phyloP scores from a whole-genome alignment of 805 yeast species.

The Limtongozyma cylindracea region DNA sequence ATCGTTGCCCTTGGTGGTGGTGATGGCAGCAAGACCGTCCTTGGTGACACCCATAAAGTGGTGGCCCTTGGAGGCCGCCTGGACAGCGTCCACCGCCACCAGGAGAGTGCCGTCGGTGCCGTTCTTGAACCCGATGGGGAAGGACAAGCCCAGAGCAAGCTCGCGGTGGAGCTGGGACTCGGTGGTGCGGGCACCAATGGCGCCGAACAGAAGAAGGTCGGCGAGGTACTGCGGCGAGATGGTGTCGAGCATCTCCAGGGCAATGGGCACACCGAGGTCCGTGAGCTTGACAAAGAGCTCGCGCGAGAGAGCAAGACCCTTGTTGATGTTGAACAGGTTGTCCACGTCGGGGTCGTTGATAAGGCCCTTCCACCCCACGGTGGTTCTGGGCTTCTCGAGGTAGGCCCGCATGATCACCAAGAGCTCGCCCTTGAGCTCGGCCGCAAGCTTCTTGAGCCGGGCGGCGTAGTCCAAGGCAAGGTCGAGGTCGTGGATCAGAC shows the following conservation, averaged over 20 bases:
- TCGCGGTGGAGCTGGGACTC: conserved; percentile 96
- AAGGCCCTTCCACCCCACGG: conserved; percentile 98
- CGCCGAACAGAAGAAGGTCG: conserved; percentile 87
- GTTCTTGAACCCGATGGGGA: conserved; percentile 96
- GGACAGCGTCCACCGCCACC: conserved; percentile 84
- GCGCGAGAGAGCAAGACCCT: conserved; percentile 77
- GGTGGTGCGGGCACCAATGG: conserved; percentile 97
- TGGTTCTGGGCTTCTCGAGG: conserved; percentile 93
- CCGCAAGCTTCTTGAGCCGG: conserved; percentile 29
- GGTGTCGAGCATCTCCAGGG: conserved; percentile 94
- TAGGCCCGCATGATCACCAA: conserved; percentile 92
- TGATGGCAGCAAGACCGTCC: conserved; percentile 91
- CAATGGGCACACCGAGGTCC: conserved; percentile 51
- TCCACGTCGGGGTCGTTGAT: conserved; percentile 95
- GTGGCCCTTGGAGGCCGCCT: conserved; percentile 82
- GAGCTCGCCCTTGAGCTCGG: conserved; percentile 46
- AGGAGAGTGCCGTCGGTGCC: conserved; percentile 94
- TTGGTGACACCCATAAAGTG: conserved; percentile 89
- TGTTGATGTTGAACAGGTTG: conserved; percentile 78
- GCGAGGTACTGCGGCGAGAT: conserved; percentile 90
- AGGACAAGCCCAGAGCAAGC: conserved; percentile 84
- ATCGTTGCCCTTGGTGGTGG: conserved; percentile 81
- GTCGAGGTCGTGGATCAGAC: conserved; percentile 84
- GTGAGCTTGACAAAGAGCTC: conserved; percentile 70
- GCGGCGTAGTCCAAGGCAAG: conserved; percentile 82